Evolutionary conservation across 768 basidiomycete species (phyloP).

Genomic region (Clitopilus hobsonii): DNA sequence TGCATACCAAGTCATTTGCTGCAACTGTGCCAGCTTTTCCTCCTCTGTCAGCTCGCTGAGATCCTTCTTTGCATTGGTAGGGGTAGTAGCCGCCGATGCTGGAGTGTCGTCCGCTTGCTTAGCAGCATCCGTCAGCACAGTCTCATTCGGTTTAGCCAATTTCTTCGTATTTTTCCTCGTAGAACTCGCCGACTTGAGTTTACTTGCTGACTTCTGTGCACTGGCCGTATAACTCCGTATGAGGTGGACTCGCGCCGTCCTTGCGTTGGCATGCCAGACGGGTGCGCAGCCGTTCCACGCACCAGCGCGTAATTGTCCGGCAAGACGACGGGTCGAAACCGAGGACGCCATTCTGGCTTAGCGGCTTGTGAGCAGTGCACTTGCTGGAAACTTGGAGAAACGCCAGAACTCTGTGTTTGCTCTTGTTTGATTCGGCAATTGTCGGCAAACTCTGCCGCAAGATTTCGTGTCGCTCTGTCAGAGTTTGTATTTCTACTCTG

Average conservation of each 20-base stretch:
- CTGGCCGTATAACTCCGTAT: not conserved
- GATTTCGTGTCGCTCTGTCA: slow-evolving; percentile 10
- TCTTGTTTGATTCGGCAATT: slow-evolving; percentile 16
- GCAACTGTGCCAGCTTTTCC: slow-evolving; percentile 31
- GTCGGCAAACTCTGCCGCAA: slow-evolving; percentile 20
- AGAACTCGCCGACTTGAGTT: not conserved
- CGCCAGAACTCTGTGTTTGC: not conserved
- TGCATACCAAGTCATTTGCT: slow-evolving; percentile 28
- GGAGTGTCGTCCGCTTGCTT: not conserved
- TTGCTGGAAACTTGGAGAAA: slow-evolving; percentile 5
- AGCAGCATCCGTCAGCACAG: not conserved
- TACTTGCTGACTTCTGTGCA: slow-evolving; percentile 4
- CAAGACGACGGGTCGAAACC: not conserved
- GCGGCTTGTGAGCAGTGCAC: slow-evolving; percentile 3
- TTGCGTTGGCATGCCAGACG: not conserved
- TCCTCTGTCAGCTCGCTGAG: slow-evolving; percentile 19
- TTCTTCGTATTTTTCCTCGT: not conserved
- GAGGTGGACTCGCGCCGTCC: not conserved
- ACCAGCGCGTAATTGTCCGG: not conserved
- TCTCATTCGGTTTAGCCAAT: not conserved
- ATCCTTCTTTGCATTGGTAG: slow-evolving; percentile 11
- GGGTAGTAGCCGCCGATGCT: slow-evolving; percentile 4
- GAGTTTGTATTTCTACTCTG: slow-evolving; percentile 17
- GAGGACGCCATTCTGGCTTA: not conserved
- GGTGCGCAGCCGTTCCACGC: not conserved